These are phyloP conservation scores for Cordyceps pruinosa DNA, from an alignment of 2,329 filamentous ascomycete species.

Conservation along the genomic window DNA sequence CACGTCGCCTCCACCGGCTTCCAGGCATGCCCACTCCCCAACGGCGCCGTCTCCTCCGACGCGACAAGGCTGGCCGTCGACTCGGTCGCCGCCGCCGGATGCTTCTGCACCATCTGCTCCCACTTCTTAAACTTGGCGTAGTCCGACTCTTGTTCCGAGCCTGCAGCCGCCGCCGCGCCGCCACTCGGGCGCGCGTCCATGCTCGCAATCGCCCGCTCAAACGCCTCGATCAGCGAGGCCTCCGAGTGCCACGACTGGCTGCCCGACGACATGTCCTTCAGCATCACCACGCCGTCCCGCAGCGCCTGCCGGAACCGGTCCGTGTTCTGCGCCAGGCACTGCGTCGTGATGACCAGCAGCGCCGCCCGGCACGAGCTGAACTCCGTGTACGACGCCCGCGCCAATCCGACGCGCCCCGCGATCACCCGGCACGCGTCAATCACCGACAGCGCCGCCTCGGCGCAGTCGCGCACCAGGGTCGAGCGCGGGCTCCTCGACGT, in stretches of 20 bases:
- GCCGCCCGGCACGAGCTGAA: constrained; percentile 50
- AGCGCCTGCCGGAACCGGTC: constrained; percentile 37
- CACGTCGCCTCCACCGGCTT: constrained; percentile 14
- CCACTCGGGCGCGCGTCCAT: constrained; percentile 37
- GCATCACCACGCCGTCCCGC: constrained; percentile 42
- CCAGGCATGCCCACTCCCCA: background rate
- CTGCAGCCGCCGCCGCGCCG: constrained; percentile 19
- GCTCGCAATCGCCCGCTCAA: constrained; percentile 40
- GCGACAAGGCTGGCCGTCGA: constrained; percentile 1
- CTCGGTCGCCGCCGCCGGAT: constrained; percentile 22
- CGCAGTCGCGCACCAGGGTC: constrained; percentile 43
- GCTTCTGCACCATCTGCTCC: constrained; percentile 43
- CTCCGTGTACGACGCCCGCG: constrained; percentile 48
- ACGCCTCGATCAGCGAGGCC: constrained; percentile 45
- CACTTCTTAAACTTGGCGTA: constrained; percentile 46
- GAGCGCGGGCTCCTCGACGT: constrained; percentile 23
- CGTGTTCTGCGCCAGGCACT: constrained; percentile 31
- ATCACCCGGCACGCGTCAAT: constrained; percentile 44
- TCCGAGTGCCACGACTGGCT: constrained; percentile 47
- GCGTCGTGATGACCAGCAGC: constrained; percentile 39
- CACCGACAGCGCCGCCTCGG: constrained; percentile 44
- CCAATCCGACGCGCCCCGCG: constrained; percentile 44
- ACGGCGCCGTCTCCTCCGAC: background rate
- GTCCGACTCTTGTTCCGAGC: constrained; percentile 36
- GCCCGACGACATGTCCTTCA: constrained; percentile 46